These are phyloP conservation scores for Claviceps quebecensis DNA, from an alignment of 2,329 filamentous ascomycete species.

Conservation along the genomic window DNA sequence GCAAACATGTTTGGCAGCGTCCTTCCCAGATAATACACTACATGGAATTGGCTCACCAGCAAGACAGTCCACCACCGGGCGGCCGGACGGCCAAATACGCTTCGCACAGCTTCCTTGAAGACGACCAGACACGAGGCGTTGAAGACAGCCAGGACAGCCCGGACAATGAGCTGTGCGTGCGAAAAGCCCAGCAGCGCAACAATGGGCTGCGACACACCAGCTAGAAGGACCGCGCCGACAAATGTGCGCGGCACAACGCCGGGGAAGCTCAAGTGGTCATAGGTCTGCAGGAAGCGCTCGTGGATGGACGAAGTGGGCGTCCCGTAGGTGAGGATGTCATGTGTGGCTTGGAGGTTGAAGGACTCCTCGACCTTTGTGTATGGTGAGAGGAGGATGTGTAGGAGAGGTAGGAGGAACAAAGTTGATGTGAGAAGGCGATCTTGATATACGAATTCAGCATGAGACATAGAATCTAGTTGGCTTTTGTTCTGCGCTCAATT, in stretches of 20 bases:
- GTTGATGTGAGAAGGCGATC: slow-evolving; percentile 14
- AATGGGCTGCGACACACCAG: slow-evolving; percentile 56
- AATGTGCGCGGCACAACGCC: slow-evolving; percentile 89
- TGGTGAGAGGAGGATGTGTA: slow-evolving; percentile 62
- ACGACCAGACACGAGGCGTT: slow-evolving; percentile 57
- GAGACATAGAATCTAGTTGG: not conserved
- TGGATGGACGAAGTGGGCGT: slow-evolving; percentile 37
- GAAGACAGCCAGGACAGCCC: slow-evolving; percentile 61
- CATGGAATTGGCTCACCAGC: slow-evolving; percentile 76
- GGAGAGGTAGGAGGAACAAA: slow-evolving; percentile 42
- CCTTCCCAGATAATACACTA: slow-evolving; percentile 82
- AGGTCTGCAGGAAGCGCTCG: slow-evolving; percentile 44
- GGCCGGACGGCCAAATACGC: slow-evolving; percentile 52
- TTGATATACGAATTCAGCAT: slow-evolving; percentile 1
- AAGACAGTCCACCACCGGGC: slow-evolving; percentile 70
- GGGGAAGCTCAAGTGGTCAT: slow-evolving; percentile 84
- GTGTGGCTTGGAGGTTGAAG: slow-evolving; percentile 88
- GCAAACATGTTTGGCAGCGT: slow-evolving; percentile 96
- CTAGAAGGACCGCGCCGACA: slow-evolving; percentile 63
- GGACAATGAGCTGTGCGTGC: slow-evolving; percentile 48
- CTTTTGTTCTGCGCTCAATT: not conserved
- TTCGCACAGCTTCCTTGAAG: slow-evolving; percentile 49
- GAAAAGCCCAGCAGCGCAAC: slow-evolving; percentile 40
- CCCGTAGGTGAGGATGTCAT: slow-evolving; percentile 77
- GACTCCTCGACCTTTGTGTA: slow-evolving; percentile 98